Evolutionary conservation across 2,329 filamentous ascomycete species (phyloP).

Genomic region (Phoma sp.): DNA sequence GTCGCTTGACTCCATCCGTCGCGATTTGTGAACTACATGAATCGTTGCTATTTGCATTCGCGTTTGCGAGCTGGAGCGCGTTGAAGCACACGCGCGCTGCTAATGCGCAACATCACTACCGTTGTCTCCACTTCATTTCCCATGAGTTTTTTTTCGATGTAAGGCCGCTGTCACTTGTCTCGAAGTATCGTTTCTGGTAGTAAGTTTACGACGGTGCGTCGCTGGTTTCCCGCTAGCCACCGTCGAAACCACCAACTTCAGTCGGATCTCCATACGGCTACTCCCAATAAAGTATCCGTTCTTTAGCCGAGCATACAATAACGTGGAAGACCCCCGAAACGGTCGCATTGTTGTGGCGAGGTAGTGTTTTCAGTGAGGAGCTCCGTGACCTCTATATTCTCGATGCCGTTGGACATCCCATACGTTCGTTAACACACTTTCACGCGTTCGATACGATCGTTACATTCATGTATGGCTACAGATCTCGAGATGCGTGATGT

Average conservation of each 20-base stretch:
- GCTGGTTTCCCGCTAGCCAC: conserved; percentile 28
- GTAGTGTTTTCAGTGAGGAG: conserved; percentile 24
- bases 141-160: conserved; percentile 7
- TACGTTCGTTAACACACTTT: conserved; percentile 24
- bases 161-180: conserved; percentile 20
- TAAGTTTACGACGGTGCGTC: conserved; percentile 33
- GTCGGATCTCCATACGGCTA: conserved; percentile 26
- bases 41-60: background rate
- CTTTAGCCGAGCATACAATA: conserved; percentile 32
- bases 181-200: conserved; percentile 16
- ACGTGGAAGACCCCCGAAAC: conserved; percentile 25
- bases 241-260: conserved; percentile 34
- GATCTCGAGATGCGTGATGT: background rate
- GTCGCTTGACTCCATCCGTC: conserved; percentile 6
- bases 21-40: background rate
- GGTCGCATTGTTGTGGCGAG: conserved; percentile 25
- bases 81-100: background rate
- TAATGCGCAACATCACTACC: conserved; percentile 13
- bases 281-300: conserved; percentile 35
- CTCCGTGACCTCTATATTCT: conserved; percentile 17
- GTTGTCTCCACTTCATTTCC: conserved; percentile 16
- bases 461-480: conserved; percentile 12
- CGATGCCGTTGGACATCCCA: conserved; percentile 18
- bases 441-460: conserved; percentile 16
- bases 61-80: background rate